Conservation (phyloP, 2,329 filamentous ascomycete genomes). For the Diaporthe amygdali region DNA sequence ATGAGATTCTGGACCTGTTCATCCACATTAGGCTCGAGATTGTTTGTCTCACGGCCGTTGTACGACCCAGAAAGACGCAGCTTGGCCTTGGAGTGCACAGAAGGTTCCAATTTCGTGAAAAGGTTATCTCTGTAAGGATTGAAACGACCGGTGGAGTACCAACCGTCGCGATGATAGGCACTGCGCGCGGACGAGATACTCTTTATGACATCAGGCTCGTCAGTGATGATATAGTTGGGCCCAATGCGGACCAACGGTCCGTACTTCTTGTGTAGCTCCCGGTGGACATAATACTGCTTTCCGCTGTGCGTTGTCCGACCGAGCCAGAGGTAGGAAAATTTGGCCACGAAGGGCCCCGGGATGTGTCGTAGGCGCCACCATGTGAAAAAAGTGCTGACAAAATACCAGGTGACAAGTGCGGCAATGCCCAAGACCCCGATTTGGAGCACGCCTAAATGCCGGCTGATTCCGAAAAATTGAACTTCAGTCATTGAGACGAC, state of each 20-base stretch:
- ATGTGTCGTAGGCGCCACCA: conserved; percentile 31
- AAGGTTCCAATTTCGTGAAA: conserved; percentile 21
- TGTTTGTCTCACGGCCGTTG: conserved; percentile 4
- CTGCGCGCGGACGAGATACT: conserved; percentile 14
- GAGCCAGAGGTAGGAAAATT: conserved; percentile 41
- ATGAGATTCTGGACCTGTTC: conserved; percentile 9
- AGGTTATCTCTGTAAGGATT: conserved; percentile 13
- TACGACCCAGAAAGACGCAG: background rate
- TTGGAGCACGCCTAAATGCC: background rate
- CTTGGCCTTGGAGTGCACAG: conserved; percentile 35
- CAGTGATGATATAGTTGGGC: conserved; percentile 31
- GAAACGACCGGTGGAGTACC: conserved; percentile 8
- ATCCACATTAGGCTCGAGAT: conserved; percentile 14
- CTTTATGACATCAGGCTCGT: conserved; percentile 30
- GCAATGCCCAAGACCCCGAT: background rate
- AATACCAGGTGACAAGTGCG: conserved; percentile 23
- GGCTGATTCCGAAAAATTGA: background rate
- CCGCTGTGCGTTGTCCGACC: conserved; percentile 28
- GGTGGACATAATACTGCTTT: conserved; percentile 31
- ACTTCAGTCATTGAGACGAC: background rate
- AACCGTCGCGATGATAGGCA: background rate
- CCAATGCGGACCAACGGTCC: conserved; percentile 34
- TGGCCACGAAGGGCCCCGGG: conserved; percentile 30
- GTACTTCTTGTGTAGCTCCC: conserved; percentile 30
- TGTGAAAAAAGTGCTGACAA: conserved; percentile 16